Evolutionary conservation across 176 grass and related monocot genomes (phyloP), one percentile per base, ranked within the genome.

Genomic region (Musa schizocarpa): DNA sequence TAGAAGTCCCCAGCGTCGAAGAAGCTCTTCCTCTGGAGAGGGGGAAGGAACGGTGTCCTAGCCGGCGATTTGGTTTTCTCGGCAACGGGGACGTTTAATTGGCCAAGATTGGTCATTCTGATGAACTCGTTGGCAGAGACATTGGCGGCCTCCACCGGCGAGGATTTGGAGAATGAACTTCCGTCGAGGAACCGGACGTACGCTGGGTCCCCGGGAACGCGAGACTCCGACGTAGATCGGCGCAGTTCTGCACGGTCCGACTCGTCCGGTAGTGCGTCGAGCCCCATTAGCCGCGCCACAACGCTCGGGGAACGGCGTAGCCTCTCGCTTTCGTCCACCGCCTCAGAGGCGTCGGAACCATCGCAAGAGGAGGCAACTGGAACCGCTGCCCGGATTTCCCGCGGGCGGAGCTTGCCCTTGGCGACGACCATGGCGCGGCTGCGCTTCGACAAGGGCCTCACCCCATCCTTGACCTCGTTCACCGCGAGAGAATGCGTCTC

Each of bases 211-310:
- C 51, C 57, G 17, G 48, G 51, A 11, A 81, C 80, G 62, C 76
- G 58, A 0, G 80, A 87, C 25, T 87, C 85, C 1, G 85, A 87
- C 19, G 71, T 62, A 3, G 80, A 87, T 53, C 85, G 70, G 10
- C 80, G 76, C 24, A 87, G 85, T 55, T 64, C 62, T 43, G 63
- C n/a, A 0, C 34, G 63, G 61, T 74, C 9, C 16, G 68, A 61
- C 29, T 43, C 78, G 12, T 50, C 29, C 25, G 85, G 85, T 8
- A 87, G 81, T 52, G 65, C 70, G 19, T 87, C 85, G 21, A 87
- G 54, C 67, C 85, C 85, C 85, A 87, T 87, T 65, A 87, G 61
- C 8, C 80, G 76, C 51, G 80, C 85, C 1, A 87, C 85, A 1
- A 81, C 85, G 13, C 85, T 81, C 1, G 85, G 85, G 2, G 85